Evolutionary conservation across 495 filamentous ascomycete species (phyloP), one percentile per base, ranked within the genome.

Genomic region (Penicillium nucicola): DNA sequence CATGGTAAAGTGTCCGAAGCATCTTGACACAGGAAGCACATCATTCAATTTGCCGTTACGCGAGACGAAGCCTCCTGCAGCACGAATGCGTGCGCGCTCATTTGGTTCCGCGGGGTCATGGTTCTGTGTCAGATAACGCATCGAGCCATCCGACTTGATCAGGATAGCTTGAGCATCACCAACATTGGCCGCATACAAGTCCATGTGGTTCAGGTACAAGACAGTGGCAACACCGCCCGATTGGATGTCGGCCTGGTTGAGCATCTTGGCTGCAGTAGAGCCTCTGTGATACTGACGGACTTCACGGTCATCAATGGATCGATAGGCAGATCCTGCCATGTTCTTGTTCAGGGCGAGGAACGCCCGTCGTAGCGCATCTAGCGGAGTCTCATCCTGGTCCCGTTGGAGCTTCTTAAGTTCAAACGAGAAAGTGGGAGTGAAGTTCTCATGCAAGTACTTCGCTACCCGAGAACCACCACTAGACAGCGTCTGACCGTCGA

Each of bases 131-230:
- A 99, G 69, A 48, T 92, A 81, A 50, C 81, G 84, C 64, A 89
- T 77, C 6, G 83, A 79, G 14, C 90, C 89, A 64, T 96, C 89
- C 1, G 88, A 86, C 45, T 90, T 88, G 52, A 97, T 90, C 23
- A 99, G 80, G 68, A 97, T 89, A 19, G 91, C 93, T 65, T 96
- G 90, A 0, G 87, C 89, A 74, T 99, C 90, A 40, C 93, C 93
- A 12, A 97, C 87, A 60, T 99, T 97, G 56, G 91, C 92, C 42
- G 96, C 85, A 61, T 88, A 97, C 11, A 99, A 75, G 52, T 97
- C 90, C 72, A 89, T 90, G 49, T 85, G 83, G 55, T 92, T 83
- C 33, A 97, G 69, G 62, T 95, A 97, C 53, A 95, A 73, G 2
- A 97, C 88, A 4, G 95, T 97, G 7, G 95, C 93, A 33, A 96